Evolutionary conservation across 2,329 filamentous ascomycete species (phyloP).

Genomic region (Aspergillus costaricaensis): DNA sequence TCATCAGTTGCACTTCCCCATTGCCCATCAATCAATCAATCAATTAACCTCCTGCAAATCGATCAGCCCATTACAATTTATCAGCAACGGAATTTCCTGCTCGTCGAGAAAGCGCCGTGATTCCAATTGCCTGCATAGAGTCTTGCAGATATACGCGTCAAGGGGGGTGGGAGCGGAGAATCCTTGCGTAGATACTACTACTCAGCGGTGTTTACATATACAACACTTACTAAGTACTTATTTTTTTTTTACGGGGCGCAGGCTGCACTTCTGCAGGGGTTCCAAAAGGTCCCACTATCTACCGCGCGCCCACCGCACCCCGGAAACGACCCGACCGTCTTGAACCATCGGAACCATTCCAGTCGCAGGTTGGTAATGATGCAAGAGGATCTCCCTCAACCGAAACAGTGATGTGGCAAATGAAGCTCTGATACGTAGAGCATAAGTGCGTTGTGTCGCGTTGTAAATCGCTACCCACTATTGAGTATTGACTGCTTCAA

Average conservation of each 20-base stretch:
- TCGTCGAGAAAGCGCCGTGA: not conserved
- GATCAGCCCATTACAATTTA: not conserved
- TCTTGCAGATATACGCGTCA: not conserved
- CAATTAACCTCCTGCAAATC: not conserved
- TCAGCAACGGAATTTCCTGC: not conserved
- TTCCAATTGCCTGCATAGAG: not conserved
- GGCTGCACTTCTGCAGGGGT: not conserved
- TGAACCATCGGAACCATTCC: not conserved
- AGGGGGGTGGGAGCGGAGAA: not conserved
- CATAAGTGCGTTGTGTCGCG: too few relatives aligned
- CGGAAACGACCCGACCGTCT: not conserved
- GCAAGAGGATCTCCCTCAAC: not conserved
- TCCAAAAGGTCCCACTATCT: not conserved
- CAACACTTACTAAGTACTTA: not conserved
- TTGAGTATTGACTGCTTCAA: not conserved
- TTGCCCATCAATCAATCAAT: not conserved
- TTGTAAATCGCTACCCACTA: too few relatives aligned
- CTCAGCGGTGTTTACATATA: not conserved
- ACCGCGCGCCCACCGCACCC: not conserved
- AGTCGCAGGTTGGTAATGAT: not conserved
- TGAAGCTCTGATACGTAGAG: too few relatives aligned
- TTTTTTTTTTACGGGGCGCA: not conserved
- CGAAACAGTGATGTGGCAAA: not conserved
- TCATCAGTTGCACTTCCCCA: not conserved
- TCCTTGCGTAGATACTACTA: not conserved